These are phyloP conservation scores for Penicillium mononematosum DNA, from an alignment of 495 filamentous ascomycete species.

Conservation along the genomic window DNA sequence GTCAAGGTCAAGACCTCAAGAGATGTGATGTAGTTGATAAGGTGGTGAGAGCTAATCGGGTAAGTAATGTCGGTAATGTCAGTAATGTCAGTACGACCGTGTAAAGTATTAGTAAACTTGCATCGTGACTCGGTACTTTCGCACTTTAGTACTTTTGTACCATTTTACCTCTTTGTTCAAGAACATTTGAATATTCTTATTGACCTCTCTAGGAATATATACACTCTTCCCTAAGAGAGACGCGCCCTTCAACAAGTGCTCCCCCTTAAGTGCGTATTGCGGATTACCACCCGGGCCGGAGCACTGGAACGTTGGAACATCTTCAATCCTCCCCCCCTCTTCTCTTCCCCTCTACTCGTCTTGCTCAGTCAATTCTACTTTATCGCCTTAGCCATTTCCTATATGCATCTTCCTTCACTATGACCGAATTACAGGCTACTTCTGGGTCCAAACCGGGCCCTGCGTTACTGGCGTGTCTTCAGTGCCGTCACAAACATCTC, in stretches of 20 bases:
- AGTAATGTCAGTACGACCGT: neutral
- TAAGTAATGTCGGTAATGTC: neutral
- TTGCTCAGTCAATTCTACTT: neutral
- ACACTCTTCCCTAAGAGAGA: neutral
- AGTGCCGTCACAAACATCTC: conserved; percentile 61
- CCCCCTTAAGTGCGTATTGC: neutral
- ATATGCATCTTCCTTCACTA: conserved; percentile 17
- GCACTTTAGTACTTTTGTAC: neutral
- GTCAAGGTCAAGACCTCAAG: neutral
- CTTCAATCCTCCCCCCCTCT: neutral
- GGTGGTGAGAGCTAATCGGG: neutral
- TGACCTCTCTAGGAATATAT: neutral
- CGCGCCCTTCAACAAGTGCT: neutral
- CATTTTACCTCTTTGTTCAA: neutral
- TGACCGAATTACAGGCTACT: conserved; percentile 25
- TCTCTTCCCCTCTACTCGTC: conserved; percentile 4
- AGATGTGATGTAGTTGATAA: neutral
- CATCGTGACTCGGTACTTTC: neutral
- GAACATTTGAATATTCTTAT: neutral
- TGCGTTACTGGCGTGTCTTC: conserved; percentile 53
- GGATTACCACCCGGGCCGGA: neutral
- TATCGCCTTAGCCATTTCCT: conserved; percentile 1
- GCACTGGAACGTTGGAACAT: neutral
- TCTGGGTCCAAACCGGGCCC: conserved; percentile 32
- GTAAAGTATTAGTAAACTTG: neutral